A percentile compares a stretch with the other conserved stretches of the same genome.
These are phyloP conservation scores for Solanum raphanifolium DNA, from an alignment of 257 asterid species.

Conservation along the genomic window DNA sequence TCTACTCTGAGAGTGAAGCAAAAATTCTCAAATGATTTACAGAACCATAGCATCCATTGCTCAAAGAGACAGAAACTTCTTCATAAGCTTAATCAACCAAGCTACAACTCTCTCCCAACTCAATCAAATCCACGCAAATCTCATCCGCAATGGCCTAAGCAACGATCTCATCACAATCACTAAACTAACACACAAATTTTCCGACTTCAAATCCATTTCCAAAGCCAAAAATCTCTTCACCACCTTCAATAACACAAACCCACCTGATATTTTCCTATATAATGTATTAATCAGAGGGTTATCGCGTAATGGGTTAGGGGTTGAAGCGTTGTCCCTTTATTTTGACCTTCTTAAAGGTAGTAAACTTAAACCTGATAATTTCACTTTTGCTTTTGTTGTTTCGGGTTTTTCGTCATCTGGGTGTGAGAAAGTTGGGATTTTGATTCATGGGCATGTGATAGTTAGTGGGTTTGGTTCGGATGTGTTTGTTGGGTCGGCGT, in stretches of 20 bases:
- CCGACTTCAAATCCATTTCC: slow-evolving; percentile 39
- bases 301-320: slow-evolving; percentile 27
- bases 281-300: slow-evolving; percentile 73
- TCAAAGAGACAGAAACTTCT: slow-evolving; percentile 38
- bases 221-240: slow-evolving; percentile 56
- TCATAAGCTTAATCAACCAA: slow-evolving; percentile 37
- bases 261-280: slow-evolving; percentile 74
- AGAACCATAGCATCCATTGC: slow-evolving; percentile 24
- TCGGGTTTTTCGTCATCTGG: slow-evolving; percentile 33
- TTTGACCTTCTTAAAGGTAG: slow-evolving; percentile 27
- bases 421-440: slow-evolving; percentile 27
- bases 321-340: slow-evolving; percentile 42
- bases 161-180: slow-evolving; percentile 44
- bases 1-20: neutral
- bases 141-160: slow-evolving; percentile 38
- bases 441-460: slow-evolving; percentile 69
- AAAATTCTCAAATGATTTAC: slow-evolving; percentile 8
- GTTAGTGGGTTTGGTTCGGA: slow-evolving; percentile 56
- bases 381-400: slow-evolving; percentile 50
- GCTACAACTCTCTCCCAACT: slow-evolving; percentile 39
- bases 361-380: slow-evolving; percentile 54
- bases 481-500: slow-evolving; percentile 78
- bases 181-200: slow-evolving; percentile 54
- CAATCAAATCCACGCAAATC: slow-evolving; percentile 56
- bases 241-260: slow-evolving; percentile 7